Conservation (phyloP, 2,329 filamentous ascomycete genomes). For the Colletotrichum limetticola region DNA sequence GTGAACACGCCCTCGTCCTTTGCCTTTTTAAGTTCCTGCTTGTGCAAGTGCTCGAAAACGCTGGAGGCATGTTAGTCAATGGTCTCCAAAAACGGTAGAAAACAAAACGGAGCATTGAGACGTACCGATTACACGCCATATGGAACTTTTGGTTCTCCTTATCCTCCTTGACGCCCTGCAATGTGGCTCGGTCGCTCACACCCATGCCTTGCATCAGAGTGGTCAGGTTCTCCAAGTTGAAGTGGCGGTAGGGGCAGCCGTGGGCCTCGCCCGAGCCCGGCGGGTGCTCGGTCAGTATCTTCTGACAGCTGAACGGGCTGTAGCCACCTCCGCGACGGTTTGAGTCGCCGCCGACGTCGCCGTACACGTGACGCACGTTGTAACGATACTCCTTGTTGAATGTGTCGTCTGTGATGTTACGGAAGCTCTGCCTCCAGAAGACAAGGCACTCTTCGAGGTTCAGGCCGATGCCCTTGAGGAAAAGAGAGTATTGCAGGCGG, state of each 20-base stretch:
- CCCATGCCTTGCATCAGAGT: slow-evolving; percentile 81
- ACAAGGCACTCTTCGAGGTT: slow-evolving; percentile 89
- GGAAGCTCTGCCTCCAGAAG: slow-evolving; percentile 92
- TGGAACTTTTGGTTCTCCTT: slow-evolving; percentile 90
- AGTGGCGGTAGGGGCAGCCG: slow-evolving; percentile 97
- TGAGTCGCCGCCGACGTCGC: slow-evolving; percentile 92
- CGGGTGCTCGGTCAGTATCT: slow-evolving; percentile 89
- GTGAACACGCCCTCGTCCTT: slow-evolving; percentile 80
- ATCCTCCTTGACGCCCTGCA: slow-evolving; percentile 88
- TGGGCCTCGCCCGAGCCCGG: slow-evolving; percentile 90
- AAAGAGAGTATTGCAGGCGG: slow-evolving; percentile 93
- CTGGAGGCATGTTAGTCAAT: slow-evolving; percentile 48
- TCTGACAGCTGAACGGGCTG: slow-evolving; percentile 92
- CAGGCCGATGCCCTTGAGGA: slow-evolving; percentile 94
- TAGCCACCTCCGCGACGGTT: slow-evolving; percentile 90
- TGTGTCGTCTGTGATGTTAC: slow-evolving; percentile 87
- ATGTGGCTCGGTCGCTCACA: slow-evolving; percentile 78
- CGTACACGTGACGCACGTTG: slow-evolving; percentile 94
- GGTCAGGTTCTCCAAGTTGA: slow-evolving; percentile 86
- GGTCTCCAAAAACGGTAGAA: not conserved
- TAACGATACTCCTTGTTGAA: slow-evolving; percentile 99
- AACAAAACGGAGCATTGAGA: slow-evolving; percentile 21
- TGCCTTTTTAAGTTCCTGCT: slow-evolving; percentile 78
- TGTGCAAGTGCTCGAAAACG: slow-evolving; percentile 91
- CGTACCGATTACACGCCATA: slow-evolving; percentile 90